Percentiles rank a stretch among this genome's conserved stretches.
phyloP scores from a whole-genome alignment of 441 rosid genomes.

The Lepidium campestre region DNA sequence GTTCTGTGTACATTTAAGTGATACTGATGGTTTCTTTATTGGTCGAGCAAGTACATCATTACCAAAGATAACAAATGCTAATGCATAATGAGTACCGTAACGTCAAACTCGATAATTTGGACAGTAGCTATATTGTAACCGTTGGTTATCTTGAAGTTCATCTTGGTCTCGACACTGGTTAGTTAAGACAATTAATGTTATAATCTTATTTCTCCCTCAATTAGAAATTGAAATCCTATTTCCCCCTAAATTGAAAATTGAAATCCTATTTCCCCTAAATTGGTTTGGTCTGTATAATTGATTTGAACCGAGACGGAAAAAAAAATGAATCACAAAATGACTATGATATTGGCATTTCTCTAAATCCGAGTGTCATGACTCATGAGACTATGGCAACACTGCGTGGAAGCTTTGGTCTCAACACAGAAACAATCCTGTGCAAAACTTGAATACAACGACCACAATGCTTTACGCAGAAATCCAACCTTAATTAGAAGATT shows the following conservation, averaged over 20 bases:
- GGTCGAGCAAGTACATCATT: too few relatives aligned
- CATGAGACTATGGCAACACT: background rate
- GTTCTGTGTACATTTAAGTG: background rate
- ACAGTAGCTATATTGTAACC: background rate
- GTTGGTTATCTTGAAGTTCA: background rate
- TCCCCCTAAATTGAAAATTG: too few relatives aligned
- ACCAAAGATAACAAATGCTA: background rate
- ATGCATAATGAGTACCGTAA: background rate
- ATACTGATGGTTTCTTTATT: background rate
- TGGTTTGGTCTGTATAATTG: too few relatives aligned
- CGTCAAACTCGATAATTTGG: background rate
- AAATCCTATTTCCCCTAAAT: too few relatives aligned
- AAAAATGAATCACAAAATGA: too few relatives aligned
- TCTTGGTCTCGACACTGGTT: background rate
- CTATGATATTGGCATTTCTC: too few relatives aligned
- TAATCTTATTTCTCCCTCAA: too few relatives aligned
- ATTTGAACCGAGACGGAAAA: too few relatives aligned
- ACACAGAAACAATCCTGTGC: slow-evolving; percentile 1
- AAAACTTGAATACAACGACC: slow-evolving; percentile 1
- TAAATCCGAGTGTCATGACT: background rate
- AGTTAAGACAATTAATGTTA: too few relatives aligned
- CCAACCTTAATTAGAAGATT: background rate
- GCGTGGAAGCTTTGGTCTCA: background rate
- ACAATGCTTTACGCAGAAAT: slow-evolving; percentile 11
- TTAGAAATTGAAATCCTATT: too few relatives aligned